Evolutionary conservation across 2,329 filamentous ascomycete species (phyloP), one percentile per base, ranked within the genome.

Genomic region (Achaetomium macrosporum): DNA sequence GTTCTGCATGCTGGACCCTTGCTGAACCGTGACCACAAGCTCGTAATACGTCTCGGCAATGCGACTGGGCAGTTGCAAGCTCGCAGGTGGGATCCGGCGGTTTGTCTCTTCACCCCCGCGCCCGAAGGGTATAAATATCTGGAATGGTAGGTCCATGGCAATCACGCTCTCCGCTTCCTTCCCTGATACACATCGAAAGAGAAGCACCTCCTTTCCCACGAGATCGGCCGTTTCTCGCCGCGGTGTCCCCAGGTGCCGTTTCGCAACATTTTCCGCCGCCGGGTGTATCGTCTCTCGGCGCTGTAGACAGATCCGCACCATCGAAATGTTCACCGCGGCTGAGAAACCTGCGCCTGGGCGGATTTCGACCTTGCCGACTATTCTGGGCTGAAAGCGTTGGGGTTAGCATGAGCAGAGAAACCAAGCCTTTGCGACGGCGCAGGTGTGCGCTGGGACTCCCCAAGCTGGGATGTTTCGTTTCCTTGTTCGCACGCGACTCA

Each of bases 1-100:
- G 71, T 88, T 90, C 71, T 96, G 90, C 57, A 88, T 83, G 63
- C 83, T 83, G 62, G 87, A 85, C 3, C 91, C 90, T 70, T 97
- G 92, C 66, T 97, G 92, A 19, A 99, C 87, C 47, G 87, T 95
- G 47, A 99, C 93, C 51, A 97, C 90, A 57, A 99, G 80, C 73
- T 99, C 93, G 73, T 97, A 99, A 68, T 79, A 96, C 42, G 93
- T 99, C 74, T 99, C 93, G 55, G 90, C 91, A n/a, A 89, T 96
- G 64, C 93, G 83, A 71, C 88, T 93, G 20, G 90, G 86, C 51
- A 99, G 78, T 69, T 95, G 89, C 63, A 99, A 72, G 60, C 90
- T 96, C 33, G 93, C 91, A 2, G 93, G 92, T 2, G 93, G 93
- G 64, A 97, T 91, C 61, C 91, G 82, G 61, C 90, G 78, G 61